Evolutionary conservation across 1,284 basidiomycete genomes (phyloP).

Genomic region (Athelia sp.): DNA sequence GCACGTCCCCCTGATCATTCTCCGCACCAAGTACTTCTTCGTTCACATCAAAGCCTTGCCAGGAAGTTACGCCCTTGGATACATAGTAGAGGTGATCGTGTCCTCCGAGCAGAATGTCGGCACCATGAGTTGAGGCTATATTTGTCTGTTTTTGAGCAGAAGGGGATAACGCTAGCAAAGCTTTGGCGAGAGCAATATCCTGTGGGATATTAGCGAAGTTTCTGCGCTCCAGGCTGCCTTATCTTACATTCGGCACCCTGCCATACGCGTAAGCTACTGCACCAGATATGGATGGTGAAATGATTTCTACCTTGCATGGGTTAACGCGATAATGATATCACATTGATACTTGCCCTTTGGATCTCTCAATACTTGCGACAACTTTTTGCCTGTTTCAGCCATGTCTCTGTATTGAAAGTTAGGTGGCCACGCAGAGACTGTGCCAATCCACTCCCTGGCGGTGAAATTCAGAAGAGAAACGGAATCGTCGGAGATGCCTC

Average conservation of each 20-base stretch:
- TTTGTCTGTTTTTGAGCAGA: slow-evolving; percentile 39
- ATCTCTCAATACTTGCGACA: slow-evolving; percentile 72
- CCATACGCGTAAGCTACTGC: slow-evolving; percentile 3
- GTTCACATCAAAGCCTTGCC: slow-evolving; percentile 66
- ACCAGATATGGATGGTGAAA: neutral
- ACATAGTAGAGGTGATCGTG: slow-evolving; percentile 90
- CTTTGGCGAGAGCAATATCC: slow-evolving; percentile 61
- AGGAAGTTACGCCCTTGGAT: slow-evolving; percentile 68
- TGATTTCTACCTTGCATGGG: slow-evolving; percentile 60
- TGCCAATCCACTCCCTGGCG: slow-evolving; percentile 77
- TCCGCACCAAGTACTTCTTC: slow-evolving; percentile 65
- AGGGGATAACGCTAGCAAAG: slow-evolving; percentile 56
- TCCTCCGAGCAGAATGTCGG: slow-evolving; percentile 84
- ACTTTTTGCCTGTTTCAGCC: slow-evolving; percentile 55
- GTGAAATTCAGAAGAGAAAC: slow-evolving; percentile 2
- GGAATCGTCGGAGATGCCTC: neutral
- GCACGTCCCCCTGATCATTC: slow-evolving; percentile 66
- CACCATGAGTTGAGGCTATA: slow-evolving; percentile 62
- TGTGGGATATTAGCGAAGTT: slow-evolving; percentile 44
- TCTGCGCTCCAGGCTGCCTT: slow-evolving; percentile 10
- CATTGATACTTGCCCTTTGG: slow-evolving; percentile 64
- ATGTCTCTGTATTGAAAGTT: slow-evolving; percentile 70
- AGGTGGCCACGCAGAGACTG: slow-evolving; percentile 78
- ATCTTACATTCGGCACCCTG: slow-evolving; percentile 57
- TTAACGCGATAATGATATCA: slow-evolving; percentile 79